Base-by-base conservation (phyloP, 2,329 filamentous ascomycete genomes). In the Sporothrix brasiliensis region DNA sequence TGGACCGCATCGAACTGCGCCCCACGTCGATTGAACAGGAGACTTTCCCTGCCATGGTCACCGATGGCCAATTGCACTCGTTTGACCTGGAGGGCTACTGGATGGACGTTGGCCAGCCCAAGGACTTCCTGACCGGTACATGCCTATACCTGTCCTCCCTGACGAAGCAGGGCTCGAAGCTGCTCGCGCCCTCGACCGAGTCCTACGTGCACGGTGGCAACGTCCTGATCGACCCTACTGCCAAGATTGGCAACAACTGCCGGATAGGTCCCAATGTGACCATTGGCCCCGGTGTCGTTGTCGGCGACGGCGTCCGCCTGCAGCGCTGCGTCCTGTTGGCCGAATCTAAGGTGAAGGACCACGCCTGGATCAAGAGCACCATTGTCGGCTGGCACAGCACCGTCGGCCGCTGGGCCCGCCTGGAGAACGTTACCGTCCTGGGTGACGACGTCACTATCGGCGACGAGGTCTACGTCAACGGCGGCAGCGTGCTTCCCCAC, bases 101-200 rank as follows among this genome's bases (percentile, higher is more conserved):
- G 94, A 98, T 98, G 94, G 94, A 98, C 77, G 93, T 99, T 74
- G 94, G 94, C 77, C 94, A 99, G 83, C 94, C 94, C 76, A 99
- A 98, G 85, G 94, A 99, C 80, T 99, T 98, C 88, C 86, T 99
- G 70, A 93, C 91, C 27, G 94, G 94, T 73, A 98, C 95, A 73
- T 98, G 94, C 83, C 87, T 99, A 73, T 98, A 97, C 84, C 92
- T 99, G 68, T 93, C 92, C 61, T 97, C 93, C 3, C 88, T 98
- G 72, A 87, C 93, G 71, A 97, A 97, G 88, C 93, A 92, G 83
- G 89, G 89, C 79, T 92, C 92, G 78, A 94, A 96, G 84, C 86
- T 92, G 72, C 91, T 98, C 67, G 89, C 90, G 9, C 85, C 93
- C 1, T 81, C 86, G 56, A 87, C 86, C 14, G 91, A 94, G 81